Base-by-base conservation (phyloP, 2,329 filamentous ascomycete species). In the Calonectria leucothoes region DNA sequence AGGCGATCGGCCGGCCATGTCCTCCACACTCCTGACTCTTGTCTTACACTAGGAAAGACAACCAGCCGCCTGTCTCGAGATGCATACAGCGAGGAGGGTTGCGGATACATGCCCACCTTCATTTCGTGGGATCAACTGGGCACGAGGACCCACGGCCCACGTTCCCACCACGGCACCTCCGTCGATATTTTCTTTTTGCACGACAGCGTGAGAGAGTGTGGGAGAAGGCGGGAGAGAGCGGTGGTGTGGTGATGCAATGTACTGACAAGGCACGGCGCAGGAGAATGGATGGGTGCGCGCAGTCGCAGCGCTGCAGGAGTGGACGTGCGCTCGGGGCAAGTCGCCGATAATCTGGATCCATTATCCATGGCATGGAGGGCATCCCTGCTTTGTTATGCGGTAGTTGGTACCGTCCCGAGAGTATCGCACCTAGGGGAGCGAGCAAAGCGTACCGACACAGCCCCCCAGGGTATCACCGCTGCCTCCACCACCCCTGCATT, bases 281-380 rank as follows among this genome's bases (percentile, higher is more conserved):
- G 55, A 61, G 31, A 37, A 61, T 61, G 55, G 29, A 27, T 66
- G 49, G 45, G 37, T 20, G 42, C 39, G 15, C 33, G 49, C 23
- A 42, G 45, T 25, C 15, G 33, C n/a, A 45, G 49, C 17, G 39
- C 37, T 48, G 39, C 52, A 29, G 66, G 27, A 33, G 39, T 67
- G 70, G 75, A 59, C 57, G 39, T 72, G 61, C 66, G 65, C 71
- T 74, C 70, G 73, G 73, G 68, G 72, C 70, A 72, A 70, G 67
- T 73, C 66, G 70, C 74, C 71, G 76, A 77, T 76, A 74, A 76
- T 69, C 68, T 77, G 75, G 74, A 71, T 73, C 70, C 69, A 49
- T 63, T 51, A 69, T 45, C 39, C 65, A 57, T 45, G 55, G 33
- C 55, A 61, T 61, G 55, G 35, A 37, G 37, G 55, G 55, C 33